Conservation (phyloP, 2,329 filamentous ascomycete genomes). For the Keithomyces neogunnii region DNA sequence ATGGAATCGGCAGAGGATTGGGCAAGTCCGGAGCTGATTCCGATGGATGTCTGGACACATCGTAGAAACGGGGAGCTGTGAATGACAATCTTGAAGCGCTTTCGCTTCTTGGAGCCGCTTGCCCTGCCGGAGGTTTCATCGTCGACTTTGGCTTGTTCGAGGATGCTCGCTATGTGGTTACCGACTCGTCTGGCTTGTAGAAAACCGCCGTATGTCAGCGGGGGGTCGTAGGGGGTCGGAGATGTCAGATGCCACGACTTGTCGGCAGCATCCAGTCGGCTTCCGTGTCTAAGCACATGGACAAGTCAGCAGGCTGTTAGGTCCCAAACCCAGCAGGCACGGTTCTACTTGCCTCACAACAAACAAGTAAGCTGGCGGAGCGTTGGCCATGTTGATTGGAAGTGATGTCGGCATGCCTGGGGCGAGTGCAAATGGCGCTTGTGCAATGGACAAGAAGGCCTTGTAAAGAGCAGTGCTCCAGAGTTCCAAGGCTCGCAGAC, state of each 20-base stretch:
- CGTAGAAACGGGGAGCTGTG: slow-evolving; percentile 91
- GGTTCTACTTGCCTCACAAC: slow-evolving; percentile 29
- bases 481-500: background rate
- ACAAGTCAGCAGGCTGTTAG: background rate
- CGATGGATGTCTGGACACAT: slow-evolving; percentile 87
- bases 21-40: slow-evolving; percentile 76
- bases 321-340: too few relatives aligned
- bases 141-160: slow-evolving; percentile 43
- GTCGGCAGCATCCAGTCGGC: slow-evolving; percentile 88
- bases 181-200: slow-evolving; percentile 77
- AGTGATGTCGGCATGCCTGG: background rate
- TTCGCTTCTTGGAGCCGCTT: slow-evolving; percentile 30
- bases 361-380: slow-evolving; percentile 32
- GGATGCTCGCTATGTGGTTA: slow-evolving; percentile 69
- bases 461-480: background rate
- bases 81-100: slow-evolving; percentile 69
- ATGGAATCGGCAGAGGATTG: slow-evolving; percentile 34
- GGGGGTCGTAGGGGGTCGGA: slow-evolving; percentile 89
- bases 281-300: slow-evolving; percentile 60
- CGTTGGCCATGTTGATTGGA: slow-evolving; percentile 6
- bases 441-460: background rate
- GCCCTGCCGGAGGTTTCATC: slow-evolving; percentile 23
- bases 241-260: slow-evolving; percentile 92
- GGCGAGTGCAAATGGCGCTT: background rate
- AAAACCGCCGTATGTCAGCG: slow-evolving; percentile 91